Base-by-base conservation (phyloP, 495 filamentous ascomycete species). In the Xylaria castorea region DNA sequence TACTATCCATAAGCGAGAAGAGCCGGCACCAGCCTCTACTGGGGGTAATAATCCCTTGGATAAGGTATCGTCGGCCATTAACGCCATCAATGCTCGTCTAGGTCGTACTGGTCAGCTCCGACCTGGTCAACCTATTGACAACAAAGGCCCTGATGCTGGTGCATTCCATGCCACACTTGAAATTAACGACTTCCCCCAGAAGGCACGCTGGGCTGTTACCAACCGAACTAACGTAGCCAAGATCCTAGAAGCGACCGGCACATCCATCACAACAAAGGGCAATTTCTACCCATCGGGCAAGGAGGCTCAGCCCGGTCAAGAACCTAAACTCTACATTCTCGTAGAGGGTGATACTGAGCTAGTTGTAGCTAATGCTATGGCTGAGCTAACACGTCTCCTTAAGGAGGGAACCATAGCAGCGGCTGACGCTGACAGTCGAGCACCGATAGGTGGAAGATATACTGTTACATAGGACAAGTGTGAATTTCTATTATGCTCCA, bases 151-250 rank as follows among this genome's bases (percentile, higher is more conserved):
- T 16, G 96, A 99, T 83, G 96, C 96, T 9, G 96, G 96, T 38
- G 94, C 94, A 16, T 99, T 96, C 89, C 96, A 99, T 80, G 94
- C 96, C 36, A 98, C 95, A 5, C 84, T 99, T 75, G 97, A 98
- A 80, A 98, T 99, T 87, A 99, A 99, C 80, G 96, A 98, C 83
- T 98, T 98, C 81, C 97, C 96, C 36, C 96, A 98, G 81, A 98
- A 98, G 89, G 96, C 97, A 74, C 90, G 96, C 69, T 99, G 96
- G 96, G 95, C 94, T 27, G 96, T 99, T 81, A 99, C 96, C 62
- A 99, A 99, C 79, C 90, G 96, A 55, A 99, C 97, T 6, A 99
- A 99, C 76, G 96, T 99, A 70, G 96, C 96, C 73, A 98, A 98
- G 85, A 97, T 99, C 68, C 88, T 99, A 66, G 96, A 99, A 79